Evolutionary conservation across 257 asterid species (phyloP), one percentile per base, ranked within the genome.

Genomic region (Primulina eburnea): DNA sequence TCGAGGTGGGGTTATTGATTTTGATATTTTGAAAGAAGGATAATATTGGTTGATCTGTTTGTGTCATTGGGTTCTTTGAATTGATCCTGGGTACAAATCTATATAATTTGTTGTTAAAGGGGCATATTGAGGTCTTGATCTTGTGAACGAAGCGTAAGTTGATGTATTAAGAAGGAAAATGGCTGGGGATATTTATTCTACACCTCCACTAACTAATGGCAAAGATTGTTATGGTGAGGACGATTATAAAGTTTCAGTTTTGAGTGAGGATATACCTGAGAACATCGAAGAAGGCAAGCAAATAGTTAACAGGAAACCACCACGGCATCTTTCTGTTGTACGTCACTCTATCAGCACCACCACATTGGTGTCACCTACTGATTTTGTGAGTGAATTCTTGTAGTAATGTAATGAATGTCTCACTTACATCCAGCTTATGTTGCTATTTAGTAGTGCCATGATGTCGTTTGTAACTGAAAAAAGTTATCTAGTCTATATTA

Each of bases 141-240:
- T 50, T 65, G 59, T 68, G 24, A 9, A 72, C 50, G 71, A 26
- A 35, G 61, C 29, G 10, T 8, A 33, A 68, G 66, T 82, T 75
- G 69, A 81, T 83, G 89, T 37, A 75, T 58, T 77, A 32, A 70
- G 68, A 69, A 79, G 73, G 72, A 81, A 37, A 71, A 91, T 92
- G 97, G 93, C 96, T 66, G 92, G 88, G 60, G 89, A 77, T 59
- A 70, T 92, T 71, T 88, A 87, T 77, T 79, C 77, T 73, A 75
- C 97, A 17, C 80, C 78, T 63, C 79, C 82, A 56, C 76, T 78
- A 24, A 71, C 72, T 62, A 68, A 73, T 58, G 73, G 75, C 70
- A 92, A 85, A 67, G 77, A 81, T 74, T 77, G 77, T 63, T 78
- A 77, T 59, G 68, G 70, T 71, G 74, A 76, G 71, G 82, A 81